These are phyloP conservation scores for Stephanodiscus minutulus DNA, from an alignment of 108 stramenopile species.

Conservation along the genomic window DNA sequence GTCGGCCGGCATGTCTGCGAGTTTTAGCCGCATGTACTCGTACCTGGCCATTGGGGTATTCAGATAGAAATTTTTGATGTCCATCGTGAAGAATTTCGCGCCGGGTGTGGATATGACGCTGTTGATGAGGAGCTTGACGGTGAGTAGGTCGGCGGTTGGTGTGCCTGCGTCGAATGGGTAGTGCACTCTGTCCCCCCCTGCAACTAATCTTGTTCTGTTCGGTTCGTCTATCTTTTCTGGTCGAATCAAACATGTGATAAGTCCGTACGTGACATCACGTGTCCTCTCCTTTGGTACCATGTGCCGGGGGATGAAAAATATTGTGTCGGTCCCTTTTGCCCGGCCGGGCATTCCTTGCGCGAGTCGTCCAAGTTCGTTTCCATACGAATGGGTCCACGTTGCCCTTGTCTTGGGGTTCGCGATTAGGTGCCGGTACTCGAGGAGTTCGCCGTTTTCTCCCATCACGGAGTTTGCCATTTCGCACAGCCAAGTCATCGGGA, in stretches of 20 bases:
- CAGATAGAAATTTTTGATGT: conserved; percentile 57
- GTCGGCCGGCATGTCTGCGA: conserved; percentile 29
- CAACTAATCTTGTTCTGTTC: conserved; percentile 30
- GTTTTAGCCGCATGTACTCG: conserved; percentile 46
- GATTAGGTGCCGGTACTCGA: background rate
- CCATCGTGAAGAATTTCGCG: conserved; percentile 40
- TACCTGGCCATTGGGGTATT: conserved; percentile 26
- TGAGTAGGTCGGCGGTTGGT: conserved; percentile 35
- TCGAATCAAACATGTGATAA: conserved; percentile 8
- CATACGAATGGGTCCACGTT: conserved; percentile 17
- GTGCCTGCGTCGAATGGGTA: conserved; percentile 33
- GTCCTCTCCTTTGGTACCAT: background rate
- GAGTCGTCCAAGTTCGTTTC: conserved; percentile 23
- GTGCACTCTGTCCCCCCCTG: conserved; percentile 44
- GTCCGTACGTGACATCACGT: conserved; percentile 30
- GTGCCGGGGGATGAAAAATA: background rate
- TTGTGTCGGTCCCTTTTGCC: background rate
- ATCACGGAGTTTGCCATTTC: background rate
- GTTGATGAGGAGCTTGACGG: conserved; percentile 51
- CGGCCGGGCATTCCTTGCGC: conserved; percentile 5
- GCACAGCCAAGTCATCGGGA: background rate
- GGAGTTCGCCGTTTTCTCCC: background rate
- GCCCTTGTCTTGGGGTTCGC: background rate
- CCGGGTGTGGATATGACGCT: conserved; percentile 38
- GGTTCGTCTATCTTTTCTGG: conserved; percentile 28